A percentile compares a stretch with the other conserved stretches of the same genome.
These are phyloP conservation scores for Tetracentron sinense DNA, from an alignment of 164 flowering plant species.

Conservation along the genomic window DNA sequence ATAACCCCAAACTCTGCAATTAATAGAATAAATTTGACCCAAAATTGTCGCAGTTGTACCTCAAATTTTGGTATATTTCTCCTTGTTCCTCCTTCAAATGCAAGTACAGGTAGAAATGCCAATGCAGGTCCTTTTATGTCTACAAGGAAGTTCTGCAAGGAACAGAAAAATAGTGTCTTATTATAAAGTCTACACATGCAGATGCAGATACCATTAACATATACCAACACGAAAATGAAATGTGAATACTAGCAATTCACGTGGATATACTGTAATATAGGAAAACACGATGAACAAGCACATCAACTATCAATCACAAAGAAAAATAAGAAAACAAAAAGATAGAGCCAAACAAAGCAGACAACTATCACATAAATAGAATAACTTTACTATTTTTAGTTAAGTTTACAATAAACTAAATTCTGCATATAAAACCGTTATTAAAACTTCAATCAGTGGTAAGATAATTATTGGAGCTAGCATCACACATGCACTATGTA, in stretches of 20 bases:
- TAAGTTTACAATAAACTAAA: too few relatives aligned
- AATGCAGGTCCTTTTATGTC: slow-evolving; percentile 87
- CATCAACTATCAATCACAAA: neutral
- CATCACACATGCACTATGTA: too few relatives aligned
- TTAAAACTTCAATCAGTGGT: too few relatives aligned
- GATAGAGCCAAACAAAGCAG: neutral
- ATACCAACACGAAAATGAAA: neutral
- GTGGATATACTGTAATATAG: neutral
- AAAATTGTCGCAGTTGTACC: slow-evolving; percentile 32
- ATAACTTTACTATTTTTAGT: too few relatives aligned
- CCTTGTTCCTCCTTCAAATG: slow-evolving; percentile 98
- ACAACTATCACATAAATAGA: too few relatives aligned
- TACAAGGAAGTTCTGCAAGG: slow-evolving; percentile 76
- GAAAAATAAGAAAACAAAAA: too few relatives aligned
- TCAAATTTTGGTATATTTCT: slow-evolving; percentile 92
- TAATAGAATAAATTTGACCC: too few relatives aligned
- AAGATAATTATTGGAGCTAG: too few relatives aligned
- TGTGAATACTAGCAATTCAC: neutral
- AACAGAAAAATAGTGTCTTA: slow-evolving; percentile 5
- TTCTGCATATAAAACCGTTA: too few relatives aligned
- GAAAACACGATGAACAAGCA: neutral
- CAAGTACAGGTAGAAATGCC: slow-evolving; percentile 89
- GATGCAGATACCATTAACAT: neutral
- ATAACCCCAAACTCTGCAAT: too few relatives aligned
- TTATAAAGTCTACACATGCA: neutral